These are phyloP conservation scores for Dovyalis caffra DNA, from an alignment of 345 rosid genomes.

Conservation along the genomic window DNA sequence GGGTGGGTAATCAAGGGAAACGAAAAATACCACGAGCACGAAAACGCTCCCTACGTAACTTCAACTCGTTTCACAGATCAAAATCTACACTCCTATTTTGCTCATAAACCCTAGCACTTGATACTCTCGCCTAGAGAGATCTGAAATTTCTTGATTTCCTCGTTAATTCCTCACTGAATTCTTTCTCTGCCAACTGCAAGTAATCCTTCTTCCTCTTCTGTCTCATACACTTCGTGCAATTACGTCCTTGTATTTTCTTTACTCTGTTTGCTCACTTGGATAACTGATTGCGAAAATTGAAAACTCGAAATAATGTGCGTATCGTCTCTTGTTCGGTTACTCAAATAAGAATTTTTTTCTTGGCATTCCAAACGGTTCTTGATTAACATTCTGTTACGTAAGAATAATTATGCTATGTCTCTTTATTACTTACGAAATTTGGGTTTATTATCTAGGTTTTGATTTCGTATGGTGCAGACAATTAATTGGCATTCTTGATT, in stretches of 20 bases:
- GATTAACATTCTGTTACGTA: neutral
- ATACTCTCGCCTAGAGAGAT: conserved; percentile 4
- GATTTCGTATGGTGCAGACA: neutral
- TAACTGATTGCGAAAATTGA: neutral
- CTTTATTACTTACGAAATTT: no score
- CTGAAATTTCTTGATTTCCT: neutral
- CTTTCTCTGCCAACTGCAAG: conserved; percentile 7
- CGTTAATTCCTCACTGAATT: neutral
- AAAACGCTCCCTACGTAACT: neutral
- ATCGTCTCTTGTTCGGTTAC: neutral
- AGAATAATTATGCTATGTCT: neutral
- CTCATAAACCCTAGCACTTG: conserved; percentile 25
- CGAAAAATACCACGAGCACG: neutral
- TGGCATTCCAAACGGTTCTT: neutral
- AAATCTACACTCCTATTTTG: neutral
- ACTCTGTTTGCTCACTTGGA: neutral
- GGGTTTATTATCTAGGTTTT: neutral
- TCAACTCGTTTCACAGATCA: no score
- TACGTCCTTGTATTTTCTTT: neutral
- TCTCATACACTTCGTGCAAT: neutral
- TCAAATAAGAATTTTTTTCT: neutral
- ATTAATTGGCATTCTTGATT: neutral
- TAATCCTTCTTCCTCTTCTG: neutral
- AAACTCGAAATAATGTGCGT: neutral
- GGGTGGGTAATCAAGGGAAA: neutral